These are phyloP conservation scores for Durio zibethinus DNA, from an alignment of 345 rosid genomes.

Conservation along the genomic window DNA sequence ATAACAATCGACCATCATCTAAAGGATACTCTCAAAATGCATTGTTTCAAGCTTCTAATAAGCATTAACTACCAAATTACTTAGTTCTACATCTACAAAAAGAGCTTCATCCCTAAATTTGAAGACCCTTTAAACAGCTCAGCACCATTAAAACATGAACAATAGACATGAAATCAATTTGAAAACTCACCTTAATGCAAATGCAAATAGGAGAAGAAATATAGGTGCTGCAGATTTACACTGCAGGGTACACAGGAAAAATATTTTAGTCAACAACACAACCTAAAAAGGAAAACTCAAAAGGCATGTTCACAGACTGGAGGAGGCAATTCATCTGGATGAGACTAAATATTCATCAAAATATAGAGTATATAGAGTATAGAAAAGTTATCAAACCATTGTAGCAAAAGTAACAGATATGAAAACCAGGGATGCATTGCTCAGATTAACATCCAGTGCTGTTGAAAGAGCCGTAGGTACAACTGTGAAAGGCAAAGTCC, in stretches of 20 bases:
- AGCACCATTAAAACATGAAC: neutral
- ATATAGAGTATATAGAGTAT: constrained; percentile 4
- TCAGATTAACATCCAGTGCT: constrained; percentile 92
- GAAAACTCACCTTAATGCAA: constrained; percentile 86
- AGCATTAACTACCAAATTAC: neutral
- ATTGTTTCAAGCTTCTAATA: neutral
- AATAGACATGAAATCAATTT: neutral
- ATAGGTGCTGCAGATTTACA: constrained; percentile 99
- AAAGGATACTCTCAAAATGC: neutral
- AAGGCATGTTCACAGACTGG: constrained; percentile 12
- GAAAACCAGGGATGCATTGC: constrained; percentile 96
- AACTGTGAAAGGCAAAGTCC: constrained; percentile 93
- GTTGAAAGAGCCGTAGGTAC: constrained; percentile 98
- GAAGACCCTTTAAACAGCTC: neutral
- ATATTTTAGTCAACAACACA: constrained; percentile 17
- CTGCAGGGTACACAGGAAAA: constrained; percentile 40
- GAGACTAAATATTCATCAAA: neutral
- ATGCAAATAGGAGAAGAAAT: constrained; percentile 94
- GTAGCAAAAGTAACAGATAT: constrained; percentile 99
- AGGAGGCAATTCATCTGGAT: neutral
- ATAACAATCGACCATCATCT: neutral
- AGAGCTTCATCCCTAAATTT: neutral
- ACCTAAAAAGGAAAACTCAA: constrained; percentile 1
- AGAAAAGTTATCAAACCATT: constrained; percentile 61
- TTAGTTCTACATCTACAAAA: neutral